phyloP scores from a whole-genome alignment of 2,329 filamentous ascomycete genomes.

The Ustilaginoidea virens region DNA sequence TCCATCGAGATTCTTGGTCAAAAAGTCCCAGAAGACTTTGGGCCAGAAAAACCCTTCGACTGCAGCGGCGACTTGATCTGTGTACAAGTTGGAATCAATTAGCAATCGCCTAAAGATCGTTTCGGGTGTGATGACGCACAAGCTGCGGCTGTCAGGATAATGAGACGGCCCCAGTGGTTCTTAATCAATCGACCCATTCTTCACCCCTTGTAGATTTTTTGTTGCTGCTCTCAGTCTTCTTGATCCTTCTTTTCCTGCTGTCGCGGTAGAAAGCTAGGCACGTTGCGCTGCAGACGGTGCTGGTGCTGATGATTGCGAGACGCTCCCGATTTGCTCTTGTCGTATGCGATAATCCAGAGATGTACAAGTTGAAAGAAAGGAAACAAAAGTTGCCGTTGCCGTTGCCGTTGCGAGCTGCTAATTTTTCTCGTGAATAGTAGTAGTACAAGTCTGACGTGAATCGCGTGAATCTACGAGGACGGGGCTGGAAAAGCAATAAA shows the following conservation, averaged over 20 bases:
- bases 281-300: background rate
- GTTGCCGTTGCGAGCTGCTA: no score
- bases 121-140: conserved; percentile 36
- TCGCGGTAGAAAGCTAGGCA: no score
- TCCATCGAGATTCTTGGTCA: conserved; percentile 76
- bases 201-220: conserved; percentile 13
- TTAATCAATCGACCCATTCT: conserved; percentile 97
- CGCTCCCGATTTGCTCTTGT: background rate
- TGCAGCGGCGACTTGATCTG: conserved; percentile 75
- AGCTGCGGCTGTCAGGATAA: conserved; percentile 68
- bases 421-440: background rate
- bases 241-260: conserved; percentile 5
- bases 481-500: conserved; percentile 6
- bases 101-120: conserved; percentile 7
- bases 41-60: conserved; percentile 94
- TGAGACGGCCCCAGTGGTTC: conserved; percentile 96
- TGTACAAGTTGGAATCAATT: background rate
- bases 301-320: background rate
- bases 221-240: background rate
- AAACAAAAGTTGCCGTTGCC: background rate
- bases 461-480: background rate
- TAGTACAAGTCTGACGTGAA: background rate
- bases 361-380: background rate
- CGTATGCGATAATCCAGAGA: background rate
- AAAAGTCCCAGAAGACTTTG: conserved; percentile 96